Evolutionary conservation across 1,139 yeast species (phyloP).

Genomic region (Magnusiomyces suaveolens): DNA sequence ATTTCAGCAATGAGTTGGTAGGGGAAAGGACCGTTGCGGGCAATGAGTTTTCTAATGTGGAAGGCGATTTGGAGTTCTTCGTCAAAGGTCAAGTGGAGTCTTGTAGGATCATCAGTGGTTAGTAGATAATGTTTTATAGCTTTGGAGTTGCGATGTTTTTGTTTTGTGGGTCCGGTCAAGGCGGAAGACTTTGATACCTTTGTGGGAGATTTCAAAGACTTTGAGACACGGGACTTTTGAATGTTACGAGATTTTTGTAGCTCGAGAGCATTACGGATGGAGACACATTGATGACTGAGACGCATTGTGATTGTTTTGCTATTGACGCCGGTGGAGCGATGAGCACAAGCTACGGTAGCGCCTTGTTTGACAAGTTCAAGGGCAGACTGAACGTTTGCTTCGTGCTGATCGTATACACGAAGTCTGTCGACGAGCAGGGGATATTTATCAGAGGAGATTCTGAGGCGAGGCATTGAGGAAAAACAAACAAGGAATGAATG

Average conservation of each 20-base stretch:
- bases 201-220: neutral
- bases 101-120: constrained; percentile 3
- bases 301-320: constrained; percentile 6
- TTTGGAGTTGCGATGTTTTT: neutral
- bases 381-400: constrained; percentile 1
- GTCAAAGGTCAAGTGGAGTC: constrained; percentile 4
- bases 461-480: constrained; percentile 2
- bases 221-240: neutral
- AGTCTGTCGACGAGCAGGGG: constrained; percentile 1
- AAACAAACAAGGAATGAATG: neutral
- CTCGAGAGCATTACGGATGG: constrained; percentile 3
- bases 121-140: neutral
- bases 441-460: neutral
- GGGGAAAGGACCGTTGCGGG: constrained; percentile 3
- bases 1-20: constrained; percentile 4
- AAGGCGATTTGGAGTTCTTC: constrained; percentile 1
- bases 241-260: neutral
- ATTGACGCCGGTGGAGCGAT: neutral
- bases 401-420: constrained; percentile 2
- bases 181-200: neutral
- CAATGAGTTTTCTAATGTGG: neutral
- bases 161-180: neutral
- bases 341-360: constrained; percentile 1
- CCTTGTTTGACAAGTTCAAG: constrained; percentile 1
- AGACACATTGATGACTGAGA: neutral